phyloP scores from a whole-genome alignment of 108 stramenopile species.

The Skeletonema menzelii region DNA sequence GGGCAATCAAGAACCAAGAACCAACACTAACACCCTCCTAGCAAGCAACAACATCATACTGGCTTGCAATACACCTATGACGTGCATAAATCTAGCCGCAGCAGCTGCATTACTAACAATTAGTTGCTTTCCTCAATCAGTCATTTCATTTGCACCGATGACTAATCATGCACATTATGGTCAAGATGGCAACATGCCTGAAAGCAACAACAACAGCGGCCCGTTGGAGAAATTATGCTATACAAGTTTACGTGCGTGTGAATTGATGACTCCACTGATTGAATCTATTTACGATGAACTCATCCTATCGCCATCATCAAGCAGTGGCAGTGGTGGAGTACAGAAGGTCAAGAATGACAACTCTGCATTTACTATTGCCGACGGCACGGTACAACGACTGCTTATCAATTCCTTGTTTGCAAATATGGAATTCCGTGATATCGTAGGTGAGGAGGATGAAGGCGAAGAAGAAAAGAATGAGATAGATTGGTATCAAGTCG shows the following conservation, averaged over 20 bases:
- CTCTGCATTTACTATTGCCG: constrained; percentile 63
- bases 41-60: no score
- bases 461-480: neutral
- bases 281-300: constrained; percentile 37
- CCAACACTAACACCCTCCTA: no score
- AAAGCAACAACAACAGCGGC: constrained; percentile 1
- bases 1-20: no score
- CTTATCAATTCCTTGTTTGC: constrained; percentile 40
- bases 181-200: neutral
- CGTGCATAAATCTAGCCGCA: neutral
- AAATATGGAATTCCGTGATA: constrained; percentile 21
- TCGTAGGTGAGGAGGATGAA: constrained; percentile 44
- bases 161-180: neutral
- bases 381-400: constrained; percentile 60
- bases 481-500: constrained; percentile 26
- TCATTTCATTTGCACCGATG: neutral
- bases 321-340: neutral
- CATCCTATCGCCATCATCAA: neutral
- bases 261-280: constrained; percentile 51
- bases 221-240: constrained; percentile 38
- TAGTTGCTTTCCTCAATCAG: neutral
- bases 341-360: constrained; percentile 42
- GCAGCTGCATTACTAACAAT: neutral
- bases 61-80: neutral
- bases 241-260: constrained; percentile 32